Evolutionary conservation across 768 basidiomycete species (phyloP).

Genomic region (Rhodosporidiobolus odoratus): DNA sequence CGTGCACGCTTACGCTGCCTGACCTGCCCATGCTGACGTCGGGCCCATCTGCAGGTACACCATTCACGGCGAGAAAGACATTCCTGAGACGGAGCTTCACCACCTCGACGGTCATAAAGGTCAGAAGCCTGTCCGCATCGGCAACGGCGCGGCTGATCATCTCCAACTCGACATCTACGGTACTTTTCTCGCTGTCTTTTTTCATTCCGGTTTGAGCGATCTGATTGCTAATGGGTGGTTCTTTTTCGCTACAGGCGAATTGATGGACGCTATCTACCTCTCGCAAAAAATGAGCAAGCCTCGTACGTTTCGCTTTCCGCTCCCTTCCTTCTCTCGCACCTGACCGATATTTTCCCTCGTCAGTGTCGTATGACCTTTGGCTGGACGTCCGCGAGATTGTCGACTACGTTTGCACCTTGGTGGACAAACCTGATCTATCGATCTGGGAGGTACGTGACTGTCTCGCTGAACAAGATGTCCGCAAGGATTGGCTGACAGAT

Average conservation of each 20-base stretch:
- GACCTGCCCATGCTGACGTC: too few species aligned
- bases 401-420: conserved; percentile 56
- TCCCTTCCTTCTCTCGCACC: background rate
- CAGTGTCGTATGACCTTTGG: conserved; percentile 44
- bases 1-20: background rate
- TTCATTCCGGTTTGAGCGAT: too few species aligned
- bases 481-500: background rate
- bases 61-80: conserved; percentile 71
- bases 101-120: conserved; percentile 67
- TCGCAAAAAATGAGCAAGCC: conserved; percentile 67
- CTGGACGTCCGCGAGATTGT: conserved; percentile 48
- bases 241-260: conserved; percentile 46
- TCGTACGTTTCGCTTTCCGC: conserved; percentile 1
- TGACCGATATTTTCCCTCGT: background rate
- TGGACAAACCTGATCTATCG: conserved; percentile 74
- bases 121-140: conserved; percentile 56
- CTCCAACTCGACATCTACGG: conserved; percentile 95
- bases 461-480: too few species aligned
- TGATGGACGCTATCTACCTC: conserved; percentile 94
- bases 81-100: conserved; percentile 70
- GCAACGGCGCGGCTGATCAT: conserved; percentile 93
- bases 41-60: conserved; percentile 51
- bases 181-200: background rate
- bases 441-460: conserved; percentile 84
- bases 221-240: too few species aligned